These are phyloP conservation scores for Sarocladium oryzae DNA, from an alignment of 2,329 filamentous ascomycete species.

Conservation along the genomic window DNA sequence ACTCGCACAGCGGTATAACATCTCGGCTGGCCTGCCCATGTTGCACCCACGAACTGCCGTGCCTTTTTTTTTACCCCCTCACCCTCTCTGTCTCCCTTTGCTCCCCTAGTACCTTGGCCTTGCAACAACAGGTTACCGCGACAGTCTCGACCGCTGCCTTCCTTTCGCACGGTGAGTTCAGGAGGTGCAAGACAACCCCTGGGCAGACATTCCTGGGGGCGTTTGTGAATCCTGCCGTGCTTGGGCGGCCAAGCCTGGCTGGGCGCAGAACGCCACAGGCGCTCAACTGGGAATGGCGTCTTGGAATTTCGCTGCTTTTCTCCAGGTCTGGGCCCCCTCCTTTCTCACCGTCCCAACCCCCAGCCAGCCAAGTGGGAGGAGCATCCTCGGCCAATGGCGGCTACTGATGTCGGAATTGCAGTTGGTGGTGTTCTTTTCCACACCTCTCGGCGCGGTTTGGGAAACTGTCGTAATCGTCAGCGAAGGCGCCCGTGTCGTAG, in stretches of 20 bases:
- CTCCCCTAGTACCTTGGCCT: no score
- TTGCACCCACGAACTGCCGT: slow-evolving; percentile 3
- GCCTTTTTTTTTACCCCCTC: neutral
- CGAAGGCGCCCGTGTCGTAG: neutral
- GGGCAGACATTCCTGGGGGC: neutral
- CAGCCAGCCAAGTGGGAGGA: neutral
- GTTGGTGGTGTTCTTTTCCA: neutral
- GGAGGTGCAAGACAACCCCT: neutral
- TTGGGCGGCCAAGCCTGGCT: no score
- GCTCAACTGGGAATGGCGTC: slow-evolving; percentile 9
- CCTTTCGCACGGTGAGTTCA: slow-evolving; percentile 2
- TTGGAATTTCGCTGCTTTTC: slow-evolving; percentile 2
- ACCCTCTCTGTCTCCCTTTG: neutral
- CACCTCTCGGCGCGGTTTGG: neutral
- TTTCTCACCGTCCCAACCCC: neutral
- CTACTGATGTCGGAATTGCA: neutral
- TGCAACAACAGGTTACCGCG: no score
- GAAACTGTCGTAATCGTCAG: neutral
- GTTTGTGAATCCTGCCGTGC: neutral
- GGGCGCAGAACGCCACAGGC: slow-evolving; percentile 2
- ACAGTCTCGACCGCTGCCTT: no score
- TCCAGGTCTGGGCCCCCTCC: slow-evolving; percentile 8
- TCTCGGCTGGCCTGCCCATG: neutral
- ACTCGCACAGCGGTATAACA: neutral
- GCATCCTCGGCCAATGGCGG: slow-evolving; percentile 5